Conservation (phyloP, 495 filamentous ascomycete species). For the Elasticomyces elasticus region DNA sequence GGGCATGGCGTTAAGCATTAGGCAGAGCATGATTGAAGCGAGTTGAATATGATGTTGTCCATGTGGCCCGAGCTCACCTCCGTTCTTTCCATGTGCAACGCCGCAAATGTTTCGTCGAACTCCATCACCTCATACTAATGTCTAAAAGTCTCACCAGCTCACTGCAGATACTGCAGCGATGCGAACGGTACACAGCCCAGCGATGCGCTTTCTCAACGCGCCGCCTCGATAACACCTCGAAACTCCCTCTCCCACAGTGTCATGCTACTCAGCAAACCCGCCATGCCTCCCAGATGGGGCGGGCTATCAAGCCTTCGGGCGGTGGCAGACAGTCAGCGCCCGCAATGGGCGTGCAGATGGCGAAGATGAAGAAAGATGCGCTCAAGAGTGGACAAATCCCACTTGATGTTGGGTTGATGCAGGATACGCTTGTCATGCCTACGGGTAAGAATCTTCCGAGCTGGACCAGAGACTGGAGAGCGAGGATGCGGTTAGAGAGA, state of each 20-base stretch:
- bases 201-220: background rate
- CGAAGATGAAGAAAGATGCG: background rate
- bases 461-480: constrained; percentile 1
- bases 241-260: background rate
- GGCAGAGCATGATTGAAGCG: too few relatives aligned
- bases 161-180: constrained; percentile 1
- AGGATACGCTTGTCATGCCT: constrained; percentile 21
- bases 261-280: background rate
- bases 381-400: constrained; percentile 3
- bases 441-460: constrained; percentile 12
- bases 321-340: background rate
- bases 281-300: constrained; percentile 2
- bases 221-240: background rate
- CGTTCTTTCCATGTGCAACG: background rate
- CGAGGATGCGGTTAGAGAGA: constrained; percentile 17
- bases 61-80: background rate
- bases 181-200: background rate
- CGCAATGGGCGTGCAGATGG: constrained; percentile 1
- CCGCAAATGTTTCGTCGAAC: background rate
- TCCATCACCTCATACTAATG: background rate
- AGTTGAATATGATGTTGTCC: background rate
- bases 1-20: background rate
- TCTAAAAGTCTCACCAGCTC: background rate
- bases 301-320: background rate
- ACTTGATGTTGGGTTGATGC: constrained; percentile 14